Base-by-base conservation (phyloP, 148 eudicot species). In the Agrostemma githago region DNA sequence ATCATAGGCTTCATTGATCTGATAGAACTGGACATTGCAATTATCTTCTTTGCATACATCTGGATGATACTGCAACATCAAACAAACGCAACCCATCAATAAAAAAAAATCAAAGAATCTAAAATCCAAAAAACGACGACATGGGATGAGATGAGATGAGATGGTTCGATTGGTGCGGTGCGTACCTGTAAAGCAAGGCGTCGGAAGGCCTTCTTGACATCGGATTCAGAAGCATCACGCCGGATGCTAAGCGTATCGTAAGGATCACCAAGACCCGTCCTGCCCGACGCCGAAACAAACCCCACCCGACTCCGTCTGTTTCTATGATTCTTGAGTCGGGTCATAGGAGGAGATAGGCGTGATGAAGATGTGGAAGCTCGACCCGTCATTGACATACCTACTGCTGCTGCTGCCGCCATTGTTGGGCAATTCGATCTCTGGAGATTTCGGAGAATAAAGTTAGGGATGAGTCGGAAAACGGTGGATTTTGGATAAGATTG, bases 1-100 rank as follows among this genome's bases (percentile, higher is more conserved):
- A 86, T 92, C 92, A 54, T 91, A 95, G 16, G 98, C 97, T 85
- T 95, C 90, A 41, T 92, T 83, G 59, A 95, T 92, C 73, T 81
- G 87, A 67, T 87, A 87, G 77, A 95, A 95, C 37, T 90, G 85
- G 56, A 85, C 82, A 17, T 79, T 86, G 61, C 90, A 85, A 57
- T 94, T 79, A 74, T 79, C 86, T 76, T 80, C 96, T 81, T 82
- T 89, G 81, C 97, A 94, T 0, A 92, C 97, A 74, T 94, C 98
- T 16, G 98, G 98, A 74, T 95, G 97, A 87, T 88, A 92, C 98
- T 95, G 88, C 76, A 84, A 79, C 0, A 2, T 59, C 46, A 26
- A 20, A 20, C 5, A 70, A 51, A 6, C n/a, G n/a, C n/a, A n/a
- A n/a, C n/a, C n/a, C n/a, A n/a, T 63, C 43, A 40, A 37, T 12